Base-by-base conservation (phyloP, 352 stramenopile genomes). In the Globisporangium solare region DNA sequence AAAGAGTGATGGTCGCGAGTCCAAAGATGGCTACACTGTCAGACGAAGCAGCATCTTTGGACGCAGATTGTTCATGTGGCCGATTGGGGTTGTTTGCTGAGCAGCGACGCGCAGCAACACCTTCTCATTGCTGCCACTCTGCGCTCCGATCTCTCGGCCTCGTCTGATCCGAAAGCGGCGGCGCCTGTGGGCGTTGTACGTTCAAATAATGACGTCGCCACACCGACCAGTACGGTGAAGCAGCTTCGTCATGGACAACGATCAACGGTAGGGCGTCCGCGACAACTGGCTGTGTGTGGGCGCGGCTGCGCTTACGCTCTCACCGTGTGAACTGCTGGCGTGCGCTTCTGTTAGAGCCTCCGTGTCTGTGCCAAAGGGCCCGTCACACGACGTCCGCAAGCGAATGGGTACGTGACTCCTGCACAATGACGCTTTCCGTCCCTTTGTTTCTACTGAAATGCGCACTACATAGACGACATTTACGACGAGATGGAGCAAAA, bases 401-500 rank as follows among this genome's bases (percentile, higher is more conserved):
- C 67, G 70, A 61, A 82, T 82, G 72, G 63, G 72, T 79, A 35
- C 13, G 59, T 56, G 8, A 15, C 10, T 14, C 42, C 2, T 7
- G 21, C 14, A 41, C 37, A 27, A 20, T 18, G 41, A 24, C 5
- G 1, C 27, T 35, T 10, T 35, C 5, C 7, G 5, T 35, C 27
- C 7, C 27, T 35, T 10, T 35, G 5, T 8, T 35, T 35, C 27
- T 35, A 10, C 10, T 35, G 27, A 7, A 7, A 35, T 35, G 7
- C 10, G 27, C 27, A 35, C 27, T 35, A 35, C 7, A 8, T 21
- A 81, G 74, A 76, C 41, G 78, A 92, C 48, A 82, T 92, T 24
- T 92, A 87, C 49, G 53, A 50, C 13, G 83, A 92, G 61, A 87
- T 90, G 61, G 69, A 88, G 48, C 64, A 66, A 39, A 76, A 68